Percentiles rank a stretch among this genome's conserved stretches.
Conservation (phyloP, 176 grass and related monocot species). For the Tuctoria greenei region DNA sequence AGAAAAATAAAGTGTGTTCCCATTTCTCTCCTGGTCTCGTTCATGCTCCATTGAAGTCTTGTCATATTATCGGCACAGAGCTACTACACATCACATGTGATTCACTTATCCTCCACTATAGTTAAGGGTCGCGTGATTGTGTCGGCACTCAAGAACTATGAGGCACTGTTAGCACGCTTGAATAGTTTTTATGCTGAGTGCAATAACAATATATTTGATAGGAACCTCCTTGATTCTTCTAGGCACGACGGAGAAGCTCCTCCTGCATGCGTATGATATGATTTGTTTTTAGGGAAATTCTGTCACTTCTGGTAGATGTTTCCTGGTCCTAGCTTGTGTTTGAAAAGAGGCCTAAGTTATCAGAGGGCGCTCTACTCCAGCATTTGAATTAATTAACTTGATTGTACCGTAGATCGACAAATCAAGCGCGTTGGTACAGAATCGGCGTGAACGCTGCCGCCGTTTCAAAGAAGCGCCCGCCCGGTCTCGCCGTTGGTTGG, state of each 20-base stretch:
- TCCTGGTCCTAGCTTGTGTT: background rate
- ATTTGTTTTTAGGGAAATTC: background rate
- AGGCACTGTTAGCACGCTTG: background rate
- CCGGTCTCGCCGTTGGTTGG: background rate
- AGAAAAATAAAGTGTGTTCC: too few species aligned
- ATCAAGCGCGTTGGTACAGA: background rate
- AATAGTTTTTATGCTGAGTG: background rate
- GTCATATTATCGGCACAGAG: background rate
- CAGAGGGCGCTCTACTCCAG: background rate
- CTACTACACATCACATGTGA: background rate
- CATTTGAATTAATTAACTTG: background rate
- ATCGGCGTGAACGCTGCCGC: background rate
- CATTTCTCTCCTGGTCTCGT: background rate
- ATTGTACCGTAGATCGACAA: background rate
- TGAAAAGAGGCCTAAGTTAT: too few species aligned
- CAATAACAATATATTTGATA: background rate
- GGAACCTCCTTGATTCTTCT: background rate
- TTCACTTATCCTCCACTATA: background rate
- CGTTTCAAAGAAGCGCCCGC: background rate
- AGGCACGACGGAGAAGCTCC: background rate
- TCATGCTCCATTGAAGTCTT: conserved; percentile 2
- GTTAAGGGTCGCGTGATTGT: background rate
- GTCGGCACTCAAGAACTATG: background rate
- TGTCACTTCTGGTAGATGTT: background rate
- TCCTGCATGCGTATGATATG: background rate